Evolutionary conservation across 2,329 filamentous ascomycete species (phyloP), one percentile per base, ranked within the genome.

Genomic region (Septoria linicola): DNA sequence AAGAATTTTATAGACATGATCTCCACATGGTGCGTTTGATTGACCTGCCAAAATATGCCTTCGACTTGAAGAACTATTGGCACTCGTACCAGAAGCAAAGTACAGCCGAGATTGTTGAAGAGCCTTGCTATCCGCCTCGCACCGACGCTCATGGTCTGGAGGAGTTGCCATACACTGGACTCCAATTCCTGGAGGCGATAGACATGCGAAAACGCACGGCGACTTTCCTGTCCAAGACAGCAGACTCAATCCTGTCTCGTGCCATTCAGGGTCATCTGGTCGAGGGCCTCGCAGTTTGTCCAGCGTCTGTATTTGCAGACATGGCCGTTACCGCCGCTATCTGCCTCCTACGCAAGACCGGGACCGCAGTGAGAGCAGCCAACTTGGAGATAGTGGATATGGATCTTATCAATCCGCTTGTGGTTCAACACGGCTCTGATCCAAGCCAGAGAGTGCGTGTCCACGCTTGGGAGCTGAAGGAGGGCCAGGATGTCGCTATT

Each of bases 201-300:
- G n/a, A n/a, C n/a, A n/a, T n/a, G n/a, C n/a, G n/a, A n/a, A n/a
- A n/a, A n/a, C n/a, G n/a, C 40, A 32, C 11, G 13, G 30, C 30
- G 14, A 19, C 14, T 13, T 44, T 44, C 41, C 3, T 4, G n/a
- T 31, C 27, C 25, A 32, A 34, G 11, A 14, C 20, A 1, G 11
- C 14, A 8, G 8, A 46, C 8, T 7, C 31, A n/a, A 31, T 8
- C 13, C 10, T 46, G 14, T 13, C 11, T 13, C 14, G 20, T 7
- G 14, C 56, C 60, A 23, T 68, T 68, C 55, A 53, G 53, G 27
- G 54, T 49, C 13, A 59, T 62, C 49, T 69, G 63, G 66, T 59
- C 55, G 4, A 57, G 35, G 52, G 42, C 13, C 23, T 34, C 14
- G 42, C 55, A 14, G 41, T 62, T 8, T 60, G 55, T 43, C 55